Percentiles rank a stretch among this genome's conserved stretches.
phyloP scores from a whole-genome alignment of 306 rosid genomes.

The Cercis canadensis region DNA sequence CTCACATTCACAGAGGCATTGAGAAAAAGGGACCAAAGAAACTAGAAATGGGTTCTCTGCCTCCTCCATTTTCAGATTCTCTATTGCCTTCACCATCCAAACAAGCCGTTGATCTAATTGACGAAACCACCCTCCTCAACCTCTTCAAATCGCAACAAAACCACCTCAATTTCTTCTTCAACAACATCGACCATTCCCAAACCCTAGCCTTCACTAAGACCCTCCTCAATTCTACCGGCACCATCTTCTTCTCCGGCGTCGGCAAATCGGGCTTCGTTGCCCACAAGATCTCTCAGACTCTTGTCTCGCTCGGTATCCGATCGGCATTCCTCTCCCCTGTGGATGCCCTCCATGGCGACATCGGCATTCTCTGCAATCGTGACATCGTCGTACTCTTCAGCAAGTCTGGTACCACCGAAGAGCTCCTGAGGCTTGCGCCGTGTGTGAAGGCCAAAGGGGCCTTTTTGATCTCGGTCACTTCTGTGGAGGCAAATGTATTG shows the following conservation, averaged over 20 bases:
- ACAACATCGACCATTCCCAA: constrained; percentile 76
- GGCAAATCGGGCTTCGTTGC: constrained; percentile 99
- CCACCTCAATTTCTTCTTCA: constrained; percentile 96
- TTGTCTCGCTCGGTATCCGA: constrained; percentile 86
- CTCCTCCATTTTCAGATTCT: constrained; percentile 27
- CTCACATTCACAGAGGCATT: no score
- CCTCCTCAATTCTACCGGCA: constrained; percentile 75
- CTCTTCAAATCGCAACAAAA: constrained; percentile 89
- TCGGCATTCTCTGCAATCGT: constrained; percentile 62
- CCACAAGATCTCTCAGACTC: constrained; percentile 92
- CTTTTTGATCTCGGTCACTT: constrained; percentile 69
- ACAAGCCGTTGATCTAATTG: constrained; percentile 43
- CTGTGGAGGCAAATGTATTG: constrained; percentile 60
- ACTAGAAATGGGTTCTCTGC: constrained; percentile 52
- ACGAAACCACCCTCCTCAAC: constrained; percentile 57
- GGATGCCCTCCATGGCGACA: constrained; percentile 98
- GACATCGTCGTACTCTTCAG: constrained; percentile 86
- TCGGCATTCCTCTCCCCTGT: constrained; percentile 86
- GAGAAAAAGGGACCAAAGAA: neutral
- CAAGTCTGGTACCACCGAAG: constrained; percentile 92
- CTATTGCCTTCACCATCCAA: constrained; percentile 1
- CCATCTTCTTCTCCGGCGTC: constrained; percentile 90
- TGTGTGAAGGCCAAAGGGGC: constrained; percentile 88
- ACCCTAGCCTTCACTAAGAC: constrained; percentile 78
- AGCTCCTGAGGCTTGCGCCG: constrained; percentile 86